Percentiles rank a stretch among this genome's conserved stretches.
Evolutionary conservation across 2,329 filamentous ascomycete genomes (phyloP).

Genomic region (Aspergillus udagawae): DNA sequence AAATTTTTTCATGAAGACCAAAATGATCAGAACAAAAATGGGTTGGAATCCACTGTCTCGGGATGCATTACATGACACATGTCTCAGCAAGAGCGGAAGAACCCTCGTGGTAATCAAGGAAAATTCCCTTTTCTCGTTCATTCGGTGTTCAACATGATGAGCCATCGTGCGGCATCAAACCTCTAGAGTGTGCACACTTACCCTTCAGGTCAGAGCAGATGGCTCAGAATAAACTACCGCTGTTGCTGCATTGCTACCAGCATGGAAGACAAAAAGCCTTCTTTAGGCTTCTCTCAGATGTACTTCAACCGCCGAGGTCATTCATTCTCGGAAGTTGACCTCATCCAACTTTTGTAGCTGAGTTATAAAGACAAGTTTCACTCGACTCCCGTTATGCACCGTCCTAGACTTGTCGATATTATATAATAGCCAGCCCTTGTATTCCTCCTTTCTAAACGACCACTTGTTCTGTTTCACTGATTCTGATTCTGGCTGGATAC

Average conservation of each 20-base stretch:
- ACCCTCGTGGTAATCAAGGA: constrained; percentile 1
- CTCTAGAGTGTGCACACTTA: background rate
- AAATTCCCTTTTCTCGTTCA: constrained; percentile 2
- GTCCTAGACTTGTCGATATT: background rate
- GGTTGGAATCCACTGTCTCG: constrained; percentile 20
- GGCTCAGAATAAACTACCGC: background rate
- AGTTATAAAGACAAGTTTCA: background rate
- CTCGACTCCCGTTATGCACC: background rate
- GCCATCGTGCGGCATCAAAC: background rate
- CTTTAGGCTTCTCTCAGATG: too few relatives aligned
- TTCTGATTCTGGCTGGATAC: background rate
- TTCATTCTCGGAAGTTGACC: background rate
- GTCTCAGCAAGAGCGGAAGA: background rate
- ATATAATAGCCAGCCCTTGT: background rate
- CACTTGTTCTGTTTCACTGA: background rate
- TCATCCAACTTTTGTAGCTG: background rate
- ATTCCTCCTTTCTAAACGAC: background rate
- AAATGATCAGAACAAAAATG: constrained; percentile 24
- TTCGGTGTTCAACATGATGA: background rate
- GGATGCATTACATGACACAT: constrained; percentile 8
- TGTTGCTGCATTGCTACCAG: too few relatives aligned
- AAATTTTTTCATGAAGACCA: constrained; percentile 29
- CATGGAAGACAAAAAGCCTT: too few relatives aligned
- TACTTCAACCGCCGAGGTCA: too few relatives aligned
- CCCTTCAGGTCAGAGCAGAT: background rate